Evolutionary conservation across 2,329 filamentous ascomycete species (phyloP).

Genomic region (Daldinia eschscholtzii): DNA sequence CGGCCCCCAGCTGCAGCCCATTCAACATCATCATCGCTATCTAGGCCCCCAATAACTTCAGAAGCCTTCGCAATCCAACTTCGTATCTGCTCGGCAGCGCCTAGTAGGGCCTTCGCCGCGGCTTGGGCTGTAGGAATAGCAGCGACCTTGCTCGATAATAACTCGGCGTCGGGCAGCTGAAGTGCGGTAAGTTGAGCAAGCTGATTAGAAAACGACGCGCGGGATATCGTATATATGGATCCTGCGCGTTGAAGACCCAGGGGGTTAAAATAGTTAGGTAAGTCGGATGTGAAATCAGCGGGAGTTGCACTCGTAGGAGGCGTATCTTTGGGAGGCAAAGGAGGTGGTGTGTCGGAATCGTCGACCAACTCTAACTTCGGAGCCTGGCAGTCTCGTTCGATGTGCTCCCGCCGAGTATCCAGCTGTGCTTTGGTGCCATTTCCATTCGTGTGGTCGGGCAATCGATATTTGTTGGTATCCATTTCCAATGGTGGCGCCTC

Average conservation of each 20-base stretch:
- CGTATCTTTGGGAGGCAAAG: conserved; percentile 66
- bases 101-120: conserved; percentile 85
- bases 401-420: conserved; percentile 69
- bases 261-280: conserved; percentile 75
- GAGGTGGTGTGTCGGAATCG: conserved; percentile 57
- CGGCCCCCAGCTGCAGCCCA: conserved; percentile 92
- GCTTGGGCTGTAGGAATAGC: conserved; percentile 86
- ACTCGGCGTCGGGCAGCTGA: conserved; percentile 85
- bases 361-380: conserved; percentile 50
- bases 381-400: conserved; percentile 63
- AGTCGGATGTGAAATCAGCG: conserved; percentile 63
- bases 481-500: conserved; percentile 67
- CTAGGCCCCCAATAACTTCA: conserved; percentile 87
- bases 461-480: conserved; percentile 80
- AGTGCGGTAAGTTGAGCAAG: conserved; percentile 92
- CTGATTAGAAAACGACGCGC: conserved; percentile 92
- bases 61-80: conserved; percentile 94
- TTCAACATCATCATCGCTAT: conserved; percentile 96
- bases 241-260: conserved; percentile 76
- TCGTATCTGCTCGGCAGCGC: conserved; percentile 90
- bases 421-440: conserved; percentile 74
- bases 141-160: conserved; percentile 84
- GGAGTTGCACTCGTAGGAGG: conserved; percentile 57
- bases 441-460: conserved; percentile 77
- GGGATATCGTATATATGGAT: conserved; percentile 93